Base-by-base conservation (phyloP, 192 early-diverging fungal species). In the Umbelopsis vinacea region DNA sequence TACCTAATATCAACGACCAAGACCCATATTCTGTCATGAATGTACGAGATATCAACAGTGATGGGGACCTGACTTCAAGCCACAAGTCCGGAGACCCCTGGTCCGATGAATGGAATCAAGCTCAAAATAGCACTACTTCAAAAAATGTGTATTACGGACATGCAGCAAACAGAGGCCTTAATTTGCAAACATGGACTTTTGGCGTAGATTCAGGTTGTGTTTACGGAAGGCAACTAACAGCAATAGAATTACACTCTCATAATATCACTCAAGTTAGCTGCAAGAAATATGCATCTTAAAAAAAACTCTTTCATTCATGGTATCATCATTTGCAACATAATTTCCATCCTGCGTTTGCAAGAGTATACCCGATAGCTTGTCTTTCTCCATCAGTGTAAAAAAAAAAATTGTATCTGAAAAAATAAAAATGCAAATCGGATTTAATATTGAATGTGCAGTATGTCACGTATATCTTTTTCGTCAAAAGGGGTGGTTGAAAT, bases 181-280 rank as follows among this genome's bases (percentile, higher is more conserved):
- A 88, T 54, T 57, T 92, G 17, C 80, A 82, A 70, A 40, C 63
- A 0, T 81, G 82, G 53, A 84, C 88, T 4, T 84, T 87, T 74
- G 92, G 92, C 12, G 57, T 92, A 9, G 92, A 93, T 71, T 84
- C 86, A 8, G 89, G 89, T 10, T 93, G 92, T 69, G 90, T 91
- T 8, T 84, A 90, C 70, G 91, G 91, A 15, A 76, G 86, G 6
- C 48, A 84, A 47, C 70, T 93, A 67, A 90, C 90, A 1, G 91
- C 89, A 3, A 78, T 88, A 26, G 80, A 76, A 7, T 63, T 81
- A 11, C 53, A 48, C 26, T 69, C 73, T n/a, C 63, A 47, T 11
- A 15, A 45, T 33, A 22, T 71, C 17, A 79, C 70, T 1, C 69
- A 74, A 60, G 53, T 79, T 19, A 57, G 35, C 14, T 79, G 77